These are phyloP conservation scores for Vitis cinerea DNA, from an alignment of 164 flowering plant genomes.

Conservation along the genomic window DNA sequence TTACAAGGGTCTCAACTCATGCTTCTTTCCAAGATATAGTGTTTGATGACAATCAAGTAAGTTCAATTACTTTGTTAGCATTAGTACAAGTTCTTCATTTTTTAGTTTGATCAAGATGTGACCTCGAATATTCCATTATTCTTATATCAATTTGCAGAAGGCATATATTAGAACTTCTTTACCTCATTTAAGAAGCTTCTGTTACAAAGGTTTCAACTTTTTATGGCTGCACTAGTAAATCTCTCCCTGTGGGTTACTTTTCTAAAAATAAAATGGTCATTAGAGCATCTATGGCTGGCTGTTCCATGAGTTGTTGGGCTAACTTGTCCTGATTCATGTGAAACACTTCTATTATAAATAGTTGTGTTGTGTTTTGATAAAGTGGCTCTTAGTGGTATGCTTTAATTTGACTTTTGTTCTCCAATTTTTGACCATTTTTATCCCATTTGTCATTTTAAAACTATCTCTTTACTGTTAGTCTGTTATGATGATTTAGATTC, in stretches of 20 bases:
- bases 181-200: background rate
- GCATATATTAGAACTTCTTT: background rate
- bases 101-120: background rate
- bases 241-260: too few species aligned
- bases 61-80: slow-evolving; percentile 7
- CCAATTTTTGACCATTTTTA: background rate
- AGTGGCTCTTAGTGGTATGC: too few species aligned
- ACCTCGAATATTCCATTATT: background rate
- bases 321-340: background rate
- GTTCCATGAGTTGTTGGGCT: background rate
- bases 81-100: background rate
- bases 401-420: too few species aligned
- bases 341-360: too few species aligned
- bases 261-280: too few species aligned
- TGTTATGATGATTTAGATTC: background rate
- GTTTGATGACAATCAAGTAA: slow-evolving; percentile 81
- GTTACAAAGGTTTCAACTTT: too few species aligned
- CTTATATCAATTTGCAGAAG: background rate
- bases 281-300: background rate
- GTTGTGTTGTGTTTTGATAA: too few species aligned
- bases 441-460: background rate
- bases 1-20: slow-evolving; percentile 46
- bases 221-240: too few species aligned
- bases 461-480: background rate
- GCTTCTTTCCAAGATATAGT: slow-evolving; percentile 65